Evolutionary conservation across 2,329 filamentous ascomycete genomes (phyloP), one percentile per base, ranked within the genome.

Genomic region (Colletotrichum gigasporum): DNA sequence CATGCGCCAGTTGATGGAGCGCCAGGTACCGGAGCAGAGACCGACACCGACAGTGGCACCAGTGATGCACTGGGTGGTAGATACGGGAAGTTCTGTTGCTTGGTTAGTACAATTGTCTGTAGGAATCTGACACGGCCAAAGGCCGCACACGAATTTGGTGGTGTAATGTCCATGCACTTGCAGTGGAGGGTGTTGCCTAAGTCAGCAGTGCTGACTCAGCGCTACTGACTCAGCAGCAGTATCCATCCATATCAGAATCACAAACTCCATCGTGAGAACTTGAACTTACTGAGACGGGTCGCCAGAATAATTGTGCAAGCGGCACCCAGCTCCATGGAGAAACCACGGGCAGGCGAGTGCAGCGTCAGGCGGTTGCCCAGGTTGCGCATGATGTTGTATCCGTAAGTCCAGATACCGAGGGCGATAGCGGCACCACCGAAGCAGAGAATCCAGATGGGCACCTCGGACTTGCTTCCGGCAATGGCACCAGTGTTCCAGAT

Each of bases 281-380:
- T n/a, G n/a, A 7, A 52, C 63, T 42, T 52, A 81, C 79, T 78
- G 28, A 90, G 82, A 60, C 86, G 85, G 2, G 88, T 89, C 52
- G 88, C 88, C 69, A 91, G 73, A 55, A 91, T 84, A 67, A 91
- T 82, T 18, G 88, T 90, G 68, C 87, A 82, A 32, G 87, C 86
- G 24, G 84, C 83, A 34, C 86, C 87, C 45, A 68, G 41, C 30
- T 68, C 66, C 54, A 85, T 84, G 32, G 80, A 81, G 73, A 81
- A 85, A 24, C 85, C 85, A 65, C 85, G 79, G 0, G 81, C 80
- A 0, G 85, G 85, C 4, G 84, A 86, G 75, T 87, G 84, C 12
- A 85, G 79, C 1, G 85, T 87, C 65, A 88, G 79, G 2, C 83
- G 81, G 75, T 87, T 87, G 22, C 85, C 85, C 68, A 87, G 78